phyloP scores from a whole-genome alignment of 2,329 filamentous ascomycete genomes.

The Alternaria sp. region DNA sequence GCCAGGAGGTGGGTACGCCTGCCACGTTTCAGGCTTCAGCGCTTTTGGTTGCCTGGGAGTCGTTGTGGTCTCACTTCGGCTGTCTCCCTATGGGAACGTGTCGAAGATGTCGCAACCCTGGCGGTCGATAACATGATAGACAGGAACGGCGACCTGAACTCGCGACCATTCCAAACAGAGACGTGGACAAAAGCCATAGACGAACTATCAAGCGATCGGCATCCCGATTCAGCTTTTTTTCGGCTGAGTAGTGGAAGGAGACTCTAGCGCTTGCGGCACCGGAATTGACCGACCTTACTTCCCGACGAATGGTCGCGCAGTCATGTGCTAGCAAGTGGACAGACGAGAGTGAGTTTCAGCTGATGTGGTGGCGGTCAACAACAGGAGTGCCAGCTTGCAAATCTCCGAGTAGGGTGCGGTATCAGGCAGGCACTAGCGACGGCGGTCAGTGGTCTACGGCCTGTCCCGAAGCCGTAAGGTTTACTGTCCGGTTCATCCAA shows the following conservation, averaged over 20 bases:
- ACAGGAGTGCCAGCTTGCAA: background rate
- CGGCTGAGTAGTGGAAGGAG: background rate
- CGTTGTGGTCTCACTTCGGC: background rate
- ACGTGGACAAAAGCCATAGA: background rate
- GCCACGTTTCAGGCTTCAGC: background rate
- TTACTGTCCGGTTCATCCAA: background rate
- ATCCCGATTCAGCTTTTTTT: constrained; percentile 3
- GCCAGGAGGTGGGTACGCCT: background rate
- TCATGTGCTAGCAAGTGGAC: background rate
- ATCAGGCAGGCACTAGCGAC: background rate
- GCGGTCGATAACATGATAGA: background rate
- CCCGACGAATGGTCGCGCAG: background rate
- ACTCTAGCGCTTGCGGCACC: background rate
- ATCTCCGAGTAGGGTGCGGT: background rate
- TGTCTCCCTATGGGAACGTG: background rate
- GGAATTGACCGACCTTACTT: background rate
- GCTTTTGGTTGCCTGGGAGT: background rate
- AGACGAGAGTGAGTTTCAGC: background rate
- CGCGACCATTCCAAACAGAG: background rate
- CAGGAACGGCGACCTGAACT: background rate
- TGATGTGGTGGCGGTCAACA: constrained; percentile 2
- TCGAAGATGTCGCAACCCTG: background rate
- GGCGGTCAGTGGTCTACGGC: background rate
- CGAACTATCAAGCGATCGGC: constrained; percentile 5
- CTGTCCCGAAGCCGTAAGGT: constrained; percentile 8